Conservation (phyloP, 1,139 yeast genomes). For the Pichia sp. region DNA sequence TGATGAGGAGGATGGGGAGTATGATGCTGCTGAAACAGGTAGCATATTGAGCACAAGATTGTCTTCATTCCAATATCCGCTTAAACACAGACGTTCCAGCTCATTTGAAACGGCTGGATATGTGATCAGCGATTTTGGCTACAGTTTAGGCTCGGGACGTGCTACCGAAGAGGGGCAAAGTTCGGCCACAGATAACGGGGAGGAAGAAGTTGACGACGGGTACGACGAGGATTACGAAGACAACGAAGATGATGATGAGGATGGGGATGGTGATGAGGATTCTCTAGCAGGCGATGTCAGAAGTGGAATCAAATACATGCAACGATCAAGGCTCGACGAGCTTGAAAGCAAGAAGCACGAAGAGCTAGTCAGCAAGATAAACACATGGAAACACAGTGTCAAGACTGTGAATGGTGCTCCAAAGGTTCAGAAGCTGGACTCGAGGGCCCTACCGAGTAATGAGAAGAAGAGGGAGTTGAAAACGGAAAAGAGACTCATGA, state of each 20-base stretch:
- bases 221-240: no score
- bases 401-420: not conserved
- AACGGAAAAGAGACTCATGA: not conserved
- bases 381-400: slow-evolving; percentile 12
- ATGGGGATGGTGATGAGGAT: slow-evolving; percentile 6
- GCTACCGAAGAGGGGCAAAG: not conserved
- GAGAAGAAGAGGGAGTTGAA: not conserved
- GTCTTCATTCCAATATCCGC: slow-evolving; percentile 2
- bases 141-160: not conserved
- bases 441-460: no score
- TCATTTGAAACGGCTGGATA: slow-evolving; percentile 1
- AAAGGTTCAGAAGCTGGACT: not conserved
- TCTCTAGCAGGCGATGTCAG: slow-evolving; percentile 12
- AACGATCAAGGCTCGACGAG: not conserved
- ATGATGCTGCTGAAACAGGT: not conserved
- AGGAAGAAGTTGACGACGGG: not conserved
- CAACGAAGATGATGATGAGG: not conserved
- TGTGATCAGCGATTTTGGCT: slow-evolving; percentile 11
- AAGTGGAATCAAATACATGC: not conserved
- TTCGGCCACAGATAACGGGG: not conserved
- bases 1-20: not conserved
- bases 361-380: slow-evolving; percentile 13
- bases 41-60: slow-evolving; percentile 14
- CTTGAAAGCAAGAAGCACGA: slow-evolving; percentile 1
- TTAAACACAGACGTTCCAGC: not conserved